phyloP scores from a whole-genome alignment of 2,329 filamentous ascomycete genomes.

The Sporothrix brasiliensis region DNA sequence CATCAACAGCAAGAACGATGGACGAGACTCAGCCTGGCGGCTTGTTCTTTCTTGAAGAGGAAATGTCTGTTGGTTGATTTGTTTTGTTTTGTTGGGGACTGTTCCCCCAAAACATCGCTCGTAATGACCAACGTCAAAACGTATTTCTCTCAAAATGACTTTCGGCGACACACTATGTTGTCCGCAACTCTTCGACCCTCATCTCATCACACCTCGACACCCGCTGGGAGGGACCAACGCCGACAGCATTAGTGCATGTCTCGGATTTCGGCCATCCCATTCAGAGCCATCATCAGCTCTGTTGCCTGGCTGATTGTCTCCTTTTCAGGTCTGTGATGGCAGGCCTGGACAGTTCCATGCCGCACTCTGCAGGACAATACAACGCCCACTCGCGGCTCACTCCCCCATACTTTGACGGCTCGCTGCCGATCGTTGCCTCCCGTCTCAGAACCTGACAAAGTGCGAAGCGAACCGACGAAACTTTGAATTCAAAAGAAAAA shows the following conservation, averaged over 20 bases:
- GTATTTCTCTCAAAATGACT: background rate
- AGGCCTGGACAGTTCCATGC: background rate
- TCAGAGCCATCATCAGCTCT: conserved; percentile 17
- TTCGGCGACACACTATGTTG: background rate
- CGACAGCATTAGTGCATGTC: conserved; percentile 13
- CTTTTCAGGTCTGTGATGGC: background rate
- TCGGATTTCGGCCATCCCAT: conserved; percentile 21
- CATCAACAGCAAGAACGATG: background rate
- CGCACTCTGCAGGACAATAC: conserved; percentile 5
- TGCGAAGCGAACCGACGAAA: background rate
- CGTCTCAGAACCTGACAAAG: background rate
- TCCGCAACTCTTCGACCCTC: background rate
- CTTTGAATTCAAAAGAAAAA: background rate
- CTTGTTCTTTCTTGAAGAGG: background rate
- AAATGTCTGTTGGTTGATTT: too few species aligned
- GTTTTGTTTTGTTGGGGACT: background rate
- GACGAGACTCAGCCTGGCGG: background rate
- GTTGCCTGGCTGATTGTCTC: background rate
- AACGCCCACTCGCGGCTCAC: background rate
- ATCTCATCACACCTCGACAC: conserved; percentile 10
- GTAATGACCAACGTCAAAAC: background rate
- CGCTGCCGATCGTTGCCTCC: conserved; percentile 16
- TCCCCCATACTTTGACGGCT: background rate
- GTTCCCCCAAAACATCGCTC: background rate
- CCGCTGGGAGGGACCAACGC: background rate